Base-by-base conservation (phyloP, 352 stramenopile species). In the Phytophthora hybrid region DNA sequence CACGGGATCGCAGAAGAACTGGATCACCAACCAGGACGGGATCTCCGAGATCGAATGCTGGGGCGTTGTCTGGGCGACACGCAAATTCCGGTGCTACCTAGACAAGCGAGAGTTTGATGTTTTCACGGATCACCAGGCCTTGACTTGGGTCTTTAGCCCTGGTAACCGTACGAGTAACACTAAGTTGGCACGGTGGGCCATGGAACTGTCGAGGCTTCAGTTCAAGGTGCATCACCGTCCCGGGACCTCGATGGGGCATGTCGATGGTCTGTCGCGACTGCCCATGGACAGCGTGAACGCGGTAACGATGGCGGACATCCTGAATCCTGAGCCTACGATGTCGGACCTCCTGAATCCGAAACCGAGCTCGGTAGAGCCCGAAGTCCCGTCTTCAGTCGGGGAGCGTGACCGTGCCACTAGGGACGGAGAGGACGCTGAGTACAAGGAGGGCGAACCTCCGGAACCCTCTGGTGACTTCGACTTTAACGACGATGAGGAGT, bases 161-260 rank as follows among this genome's bases (percentile, higher is more conserved):
- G 26, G 26, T 3, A 31, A 31, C 26, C 26, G 4, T 31, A 31
- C 26, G 2, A 34, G 9, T 14, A 67, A 67, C 26, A n/a, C 60
- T 4, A 60, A 67, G 19, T 10, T 67, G 32, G 60, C 60, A 7
- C n/a, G 49, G 34, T 67, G 60, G 49, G 49, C 34, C 2, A 60
- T 59, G 60, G 60, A 67, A 13, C 19, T 60, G 2, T 67, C 60
- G 1, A 56, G 59, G n/a, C 14, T 67, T 9, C 60, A 52, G 26
- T 59, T 59, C 32, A 59, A 60, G 21, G 47, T 67, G 5, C 46
- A 59, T 34, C 60, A 59, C 14, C 52, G 52, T 5, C 29, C 60
- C 3, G 49, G 49, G 6, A 67, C 31, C 3, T 18, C 26, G 9
- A 60, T 67, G 47, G 49, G 32, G 0, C 60, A 67, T 26, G 60